These are phyloP conservation scores for Ambrosia trifida DNA, from an alignment of 129 eudicot genomes.

Conservation along the genomic window DNA sequence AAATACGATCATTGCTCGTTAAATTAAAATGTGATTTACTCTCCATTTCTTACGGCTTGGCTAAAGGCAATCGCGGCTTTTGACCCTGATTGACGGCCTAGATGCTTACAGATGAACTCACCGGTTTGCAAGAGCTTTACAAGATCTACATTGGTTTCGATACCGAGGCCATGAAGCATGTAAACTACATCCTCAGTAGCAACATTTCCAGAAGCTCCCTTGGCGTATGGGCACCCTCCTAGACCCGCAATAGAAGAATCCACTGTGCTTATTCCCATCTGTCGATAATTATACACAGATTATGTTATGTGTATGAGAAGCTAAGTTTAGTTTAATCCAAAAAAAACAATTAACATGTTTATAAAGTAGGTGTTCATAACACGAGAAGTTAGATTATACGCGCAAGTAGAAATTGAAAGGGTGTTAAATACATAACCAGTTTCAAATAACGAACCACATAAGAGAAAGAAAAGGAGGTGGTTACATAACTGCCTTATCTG, in stretches of 20 bases:
- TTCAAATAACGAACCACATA: too few species aligned
- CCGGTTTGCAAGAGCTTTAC: slow-evolving; percentile 65
- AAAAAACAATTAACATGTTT: too few species aligned
- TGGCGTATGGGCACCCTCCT: slow-evolving; percentile 90
- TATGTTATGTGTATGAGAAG: neutral
- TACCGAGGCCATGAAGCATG: slow-evolving; percentile 85
- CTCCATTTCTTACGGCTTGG: neutral
- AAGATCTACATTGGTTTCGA: slow-evolving; percentile 62
- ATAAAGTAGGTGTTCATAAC: too few species aligned
- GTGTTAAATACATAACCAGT: too few species aligned
- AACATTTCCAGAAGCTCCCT: slow-evolving; percentile 85
- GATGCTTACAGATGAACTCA: slow-evolving; percentile 56
- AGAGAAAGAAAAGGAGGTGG: too few species aligned
- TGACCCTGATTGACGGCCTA: slow-evolving; percentile 65
- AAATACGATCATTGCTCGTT: neutral
- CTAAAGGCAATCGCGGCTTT: slow-evolving; percentile 56
- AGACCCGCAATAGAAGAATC: slow-evolving; percentile 80
- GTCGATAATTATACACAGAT: slow-evolving; percentile 7
- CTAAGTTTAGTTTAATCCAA: too few species aligned
- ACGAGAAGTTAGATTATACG: too few species aligned
- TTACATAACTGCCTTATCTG: too few species aligned
- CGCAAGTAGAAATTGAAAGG: too few species aligned
- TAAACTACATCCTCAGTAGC: slow-evolving; percentile 89
- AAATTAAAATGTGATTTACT: neutral
- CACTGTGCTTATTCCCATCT: slow-evolving; percentile 85